A percentile compares a stretch with the other conserved stretches of the same genome.
phyloP scores from a whole-genome alignment of 148 eudicot genomes.

The Rhododendron williamsianum region DNA sequence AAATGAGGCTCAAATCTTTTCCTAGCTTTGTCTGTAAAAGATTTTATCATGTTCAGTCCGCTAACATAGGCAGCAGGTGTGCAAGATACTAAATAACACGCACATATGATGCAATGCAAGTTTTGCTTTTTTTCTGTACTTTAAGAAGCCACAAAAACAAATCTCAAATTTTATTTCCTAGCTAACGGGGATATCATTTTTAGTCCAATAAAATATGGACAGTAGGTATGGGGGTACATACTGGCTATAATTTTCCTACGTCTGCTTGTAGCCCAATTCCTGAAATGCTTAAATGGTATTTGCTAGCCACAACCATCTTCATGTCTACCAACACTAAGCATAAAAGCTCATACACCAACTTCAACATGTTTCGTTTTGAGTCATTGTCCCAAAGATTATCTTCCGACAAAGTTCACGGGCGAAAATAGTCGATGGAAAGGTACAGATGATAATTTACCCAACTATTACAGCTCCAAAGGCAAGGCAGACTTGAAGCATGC shows the following conservation, averaged over 20 bases:
- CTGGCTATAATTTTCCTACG: neutral
- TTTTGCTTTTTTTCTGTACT: neutral
- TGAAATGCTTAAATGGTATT: neutral
- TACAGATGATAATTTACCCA: neutral
- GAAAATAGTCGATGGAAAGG: neutral
- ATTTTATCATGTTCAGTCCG: neutral
- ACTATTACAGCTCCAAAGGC: neutral
- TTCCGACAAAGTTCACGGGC: neutral
- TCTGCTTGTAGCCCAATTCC: neutral
- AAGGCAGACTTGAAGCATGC: neutral
- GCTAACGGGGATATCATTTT: neutral
- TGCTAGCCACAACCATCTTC: neutral
- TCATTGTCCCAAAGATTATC: neutral
- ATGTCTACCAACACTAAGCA: neutral
- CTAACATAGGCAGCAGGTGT: neutral
- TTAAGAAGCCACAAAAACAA: neutral
- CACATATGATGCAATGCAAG: neutral
- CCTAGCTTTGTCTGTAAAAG: neutral
- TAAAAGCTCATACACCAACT: neutral
- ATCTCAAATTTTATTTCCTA: neutral
- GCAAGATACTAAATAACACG: neutral
- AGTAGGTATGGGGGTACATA: neutral
- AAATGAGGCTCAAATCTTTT: neutral
- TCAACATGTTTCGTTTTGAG: neutral
- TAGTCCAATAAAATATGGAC: neutral